Base-by-base conservation (phyloP, 768 basidiomycete genomes). In the Cantharellus cinnabarinus region DNA sequence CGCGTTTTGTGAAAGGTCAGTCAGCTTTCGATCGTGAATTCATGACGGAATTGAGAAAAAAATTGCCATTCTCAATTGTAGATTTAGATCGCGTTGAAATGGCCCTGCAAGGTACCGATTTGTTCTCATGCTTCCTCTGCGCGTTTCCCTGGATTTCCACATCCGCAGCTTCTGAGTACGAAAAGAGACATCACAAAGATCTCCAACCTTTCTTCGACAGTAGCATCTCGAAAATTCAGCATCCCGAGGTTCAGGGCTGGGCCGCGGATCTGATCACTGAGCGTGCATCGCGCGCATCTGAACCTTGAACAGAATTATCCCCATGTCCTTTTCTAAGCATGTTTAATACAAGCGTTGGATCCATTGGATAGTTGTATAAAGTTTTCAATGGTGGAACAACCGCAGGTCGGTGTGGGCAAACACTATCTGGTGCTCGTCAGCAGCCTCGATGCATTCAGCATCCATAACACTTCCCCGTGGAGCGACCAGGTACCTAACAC, bases 391-490 rank as follows among this genome's bases (percentile, higher is more conserved):
- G 66, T 94, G 89, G 82, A 97, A 95, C 63, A 97, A 73, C 64
- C 93, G 76, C 66, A 95, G 68, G 52, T 79, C 76, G 3, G 90
- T 95, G 69, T 95, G 91, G 53, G 82, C 83, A 71, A 95, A 98
- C 61, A 93, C 85, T 50, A 97, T 87, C 42, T 73, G 78, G 65
- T 87, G 83, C 72, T 98, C 95, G 70, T 99, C 83, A 5, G 94
- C 94, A 2, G 90, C 89, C 72, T 89, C 90, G 74, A 99, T 83
- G 66, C 95, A 94, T 69, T 93, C 94, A 51, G 71, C 80, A 67
- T 99, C 95, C 94, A 98, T 98, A 61, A 99, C 90, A 64, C 88
- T 91, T 54, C 95, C 95, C 56, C 83, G 80, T 2, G 88, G 85
- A 4, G 93, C 90, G 35, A 89, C 90, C 53, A 99, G 76, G 70